Percentiles rank a stretch among this genome's conserved stretches.
phyloP scores from a whole-genome alignment of 192 early-diverging fungal species.

The Backusella morwellensis region DNA sequence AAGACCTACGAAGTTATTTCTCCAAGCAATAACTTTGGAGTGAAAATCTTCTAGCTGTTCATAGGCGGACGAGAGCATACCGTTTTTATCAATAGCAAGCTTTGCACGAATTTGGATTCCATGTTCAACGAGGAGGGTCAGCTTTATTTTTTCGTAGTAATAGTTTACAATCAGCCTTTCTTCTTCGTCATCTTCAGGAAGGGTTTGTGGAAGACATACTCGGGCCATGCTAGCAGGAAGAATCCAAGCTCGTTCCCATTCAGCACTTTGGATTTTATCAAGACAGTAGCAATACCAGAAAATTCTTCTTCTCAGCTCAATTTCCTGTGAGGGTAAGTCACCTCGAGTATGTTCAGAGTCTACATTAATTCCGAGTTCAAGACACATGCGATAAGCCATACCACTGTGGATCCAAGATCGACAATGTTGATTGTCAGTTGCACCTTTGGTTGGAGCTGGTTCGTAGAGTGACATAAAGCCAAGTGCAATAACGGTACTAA shows the following conservation, averaged over 20 bases:
- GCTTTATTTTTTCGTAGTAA: not conserved
- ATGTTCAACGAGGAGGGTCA: not conserved
- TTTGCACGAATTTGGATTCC: conserved; percentile 1
- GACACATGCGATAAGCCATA: conserved; percentile 17
- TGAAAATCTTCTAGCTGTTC: not conserved
- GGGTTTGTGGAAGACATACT: not conserved
- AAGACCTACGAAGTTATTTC: not conserved
- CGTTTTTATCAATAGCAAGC: not conserved
- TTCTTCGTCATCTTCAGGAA: not conserved
- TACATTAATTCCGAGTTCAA: conserved; percentile 20
- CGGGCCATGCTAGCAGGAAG: not conserved
- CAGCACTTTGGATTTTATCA: conserved; percentile 24
- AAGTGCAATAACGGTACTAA: conserved; percentile 25
- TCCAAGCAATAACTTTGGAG: not conserved
- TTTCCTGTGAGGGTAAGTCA: not conserved
- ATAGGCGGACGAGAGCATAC: not conserved
- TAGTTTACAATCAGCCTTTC: not conserved
- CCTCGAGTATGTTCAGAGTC: conserved; percentile 2
- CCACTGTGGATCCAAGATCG: conserved; percentile 21
- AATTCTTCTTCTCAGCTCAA: conserved; percentile 20
- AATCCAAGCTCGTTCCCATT: conserved; percentile 18
- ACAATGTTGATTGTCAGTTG: not conserved
- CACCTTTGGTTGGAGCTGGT: not conserved
- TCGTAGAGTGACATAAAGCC: conserved; percentile 20
- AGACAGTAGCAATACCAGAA: conserved; percentile 31